Conservation (phyloP, 2,329 filamentous ascomycete genomes). For the Paraphoma sp. region DNA sequence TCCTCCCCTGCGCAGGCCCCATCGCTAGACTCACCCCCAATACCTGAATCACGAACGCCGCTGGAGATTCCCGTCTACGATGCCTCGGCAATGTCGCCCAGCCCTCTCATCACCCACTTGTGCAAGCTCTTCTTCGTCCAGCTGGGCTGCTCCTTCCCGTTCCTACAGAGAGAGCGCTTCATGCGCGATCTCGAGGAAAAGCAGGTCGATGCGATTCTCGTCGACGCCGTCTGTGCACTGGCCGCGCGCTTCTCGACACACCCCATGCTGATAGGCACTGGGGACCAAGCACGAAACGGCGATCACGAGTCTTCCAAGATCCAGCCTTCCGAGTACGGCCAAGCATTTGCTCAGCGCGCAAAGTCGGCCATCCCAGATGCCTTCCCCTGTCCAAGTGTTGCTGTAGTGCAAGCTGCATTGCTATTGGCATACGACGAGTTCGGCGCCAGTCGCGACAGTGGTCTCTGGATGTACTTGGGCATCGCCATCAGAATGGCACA, state of each 20-base stretch:
- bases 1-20: slow-evolving; percentile 44
- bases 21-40: slow-evolving; percentile 32
- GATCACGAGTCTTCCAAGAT: slow-evolving; percentile 27
- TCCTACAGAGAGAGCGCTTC: slow-evolving; percentile 76
- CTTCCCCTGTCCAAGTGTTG: slow-evolving; percentile 81
- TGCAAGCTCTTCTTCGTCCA: slow-evolving; percentile 82
- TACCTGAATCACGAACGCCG: slow-evolving; percentile 50
- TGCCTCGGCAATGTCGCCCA: slow-evolving; percentile 72
- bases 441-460: slow-evolving; percentile 85
- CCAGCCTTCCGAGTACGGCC: slow-evolving; percentile 70
- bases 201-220: slow-evolving; percentile 80
- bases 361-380: slow-evolving; percentile 84
- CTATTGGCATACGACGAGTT: slow-evolving; percentile 90
- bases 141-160: slow-evolving; percentile 85
- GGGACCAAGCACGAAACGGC: slow-evolving; percentile 52
- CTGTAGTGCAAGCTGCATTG: slow-evolving; percentile 82
- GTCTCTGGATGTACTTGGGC: slow-evolving; percentile 92
- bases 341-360: slow-evolving; percentile 79
- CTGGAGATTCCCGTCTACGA: slow-evolving; percentile 74
- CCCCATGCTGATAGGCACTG: slow-evolving; percentile 59
- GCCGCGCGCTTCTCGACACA: slow-evolving; percentile 79
- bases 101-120: slow-evolving; percentile 76
- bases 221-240: slow-evolving; percentile 84
- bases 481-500: slow-evolving; percentile 84
- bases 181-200: slow-evolving; percentile 80